Conservation (phyloP, 2,329 filamentous ascomycete species). For the Colletotrichum sublineola region DNA sequence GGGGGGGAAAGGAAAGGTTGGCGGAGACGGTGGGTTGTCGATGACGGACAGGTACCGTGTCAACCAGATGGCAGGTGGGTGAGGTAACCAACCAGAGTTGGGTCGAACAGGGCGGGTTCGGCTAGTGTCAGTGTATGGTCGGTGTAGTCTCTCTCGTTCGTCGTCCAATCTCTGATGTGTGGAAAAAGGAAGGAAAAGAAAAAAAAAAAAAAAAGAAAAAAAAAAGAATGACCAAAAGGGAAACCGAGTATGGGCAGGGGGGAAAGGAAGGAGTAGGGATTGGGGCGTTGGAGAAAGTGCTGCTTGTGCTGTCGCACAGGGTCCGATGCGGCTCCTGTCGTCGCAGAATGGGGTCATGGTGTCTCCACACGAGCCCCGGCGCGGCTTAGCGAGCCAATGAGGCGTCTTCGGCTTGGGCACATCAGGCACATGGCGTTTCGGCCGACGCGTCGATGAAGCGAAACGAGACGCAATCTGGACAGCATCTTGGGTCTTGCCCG, state of each 20-base stretch:
- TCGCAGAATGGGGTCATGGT: constrained; percentile 49
- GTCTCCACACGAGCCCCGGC: constrained; percentile 42
- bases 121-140: constrained; percentile 11
- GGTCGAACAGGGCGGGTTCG: constrained; percentile 32
- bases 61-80: constrained; percentile 32
- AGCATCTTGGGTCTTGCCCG: constrained; percentile 13
- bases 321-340: constrained; percentile 51
- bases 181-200: neutral
- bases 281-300: neutral
- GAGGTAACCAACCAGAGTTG: constrained; percentile 23
- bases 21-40: constrained; percentile 16
- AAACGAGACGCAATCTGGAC: constrained; percentile 47
- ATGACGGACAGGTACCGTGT: constrained; percentile 32
- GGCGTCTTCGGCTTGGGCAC: constrained; percentile 40
- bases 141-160: neutral
- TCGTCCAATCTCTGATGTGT: neutral
- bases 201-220: too few relatives aligned
- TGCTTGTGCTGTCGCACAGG: constrained; percentile 7
- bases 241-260: neutral
- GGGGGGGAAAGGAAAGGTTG: constrained; percentile 5
- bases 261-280: neutral
- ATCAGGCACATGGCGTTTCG: constrained; percentile 56
- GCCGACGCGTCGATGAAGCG: constrained; percentile 54
- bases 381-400: constrained; percentile 46
- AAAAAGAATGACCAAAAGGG: neutral